phyloP scores from a whole-genome alignment of 495 filamentous ascomycete genomes.

The Lasiosphaeria miniovina region DNA sequence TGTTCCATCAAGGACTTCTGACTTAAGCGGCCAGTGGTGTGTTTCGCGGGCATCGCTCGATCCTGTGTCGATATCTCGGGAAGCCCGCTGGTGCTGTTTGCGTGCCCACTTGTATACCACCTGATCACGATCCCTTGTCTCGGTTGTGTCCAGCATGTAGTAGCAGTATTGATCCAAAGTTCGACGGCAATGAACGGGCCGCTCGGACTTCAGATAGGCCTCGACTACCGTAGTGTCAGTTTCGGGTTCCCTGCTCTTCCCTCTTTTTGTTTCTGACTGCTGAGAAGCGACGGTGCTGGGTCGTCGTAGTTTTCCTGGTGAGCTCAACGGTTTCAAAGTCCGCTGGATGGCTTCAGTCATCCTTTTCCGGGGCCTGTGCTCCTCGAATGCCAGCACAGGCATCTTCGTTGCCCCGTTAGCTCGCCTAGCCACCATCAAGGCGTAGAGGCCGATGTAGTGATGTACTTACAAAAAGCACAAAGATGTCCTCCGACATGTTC shows the following conservation, averaged over 20 bases:
- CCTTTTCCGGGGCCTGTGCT: slow-evolving; percentile 2
- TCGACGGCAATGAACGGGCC: slow-evolving; percentile 17
- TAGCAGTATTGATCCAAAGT: slow-evolving; percentile 19
- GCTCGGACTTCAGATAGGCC: slow-evolving; percentile 4
- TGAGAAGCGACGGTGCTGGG: too few species aligned
- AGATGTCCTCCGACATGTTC: not conserved
- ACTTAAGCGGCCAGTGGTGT: too few species aligned
- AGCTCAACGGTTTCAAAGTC: not conserved
- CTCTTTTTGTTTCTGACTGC: not conserved
- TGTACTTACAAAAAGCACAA: slow-evolving; percentile 3
- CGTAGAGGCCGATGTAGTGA: not conserved
- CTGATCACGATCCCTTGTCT: slow-evolving; percentile 13
- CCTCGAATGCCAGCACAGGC: slow-evolving; percentile 4
- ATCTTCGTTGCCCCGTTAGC: not conserved
- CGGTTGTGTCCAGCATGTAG: slow-evolving; percentile 18
- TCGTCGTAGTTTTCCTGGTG: not conserved
- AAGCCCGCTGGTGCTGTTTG: slow-evolving; percentile 2
- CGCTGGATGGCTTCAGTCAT: slow-evolving; percentile 1
- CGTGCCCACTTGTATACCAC: slow-evolving; percentile 15
- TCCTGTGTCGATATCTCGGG: not conserved
- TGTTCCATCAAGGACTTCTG: too few species aligned
- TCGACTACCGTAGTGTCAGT: slow-evolving; percentile 5
- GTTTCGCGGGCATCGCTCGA: not conserved
- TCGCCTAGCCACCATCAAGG: not conserved
- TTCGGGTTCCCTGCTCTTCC: not conserved